These are phyloP conservation scores for Decorospora gaudefroyi DNA, from an alignment of 2,329 filamentous ascomycete species.

Conservation along the genomic window DNA sequence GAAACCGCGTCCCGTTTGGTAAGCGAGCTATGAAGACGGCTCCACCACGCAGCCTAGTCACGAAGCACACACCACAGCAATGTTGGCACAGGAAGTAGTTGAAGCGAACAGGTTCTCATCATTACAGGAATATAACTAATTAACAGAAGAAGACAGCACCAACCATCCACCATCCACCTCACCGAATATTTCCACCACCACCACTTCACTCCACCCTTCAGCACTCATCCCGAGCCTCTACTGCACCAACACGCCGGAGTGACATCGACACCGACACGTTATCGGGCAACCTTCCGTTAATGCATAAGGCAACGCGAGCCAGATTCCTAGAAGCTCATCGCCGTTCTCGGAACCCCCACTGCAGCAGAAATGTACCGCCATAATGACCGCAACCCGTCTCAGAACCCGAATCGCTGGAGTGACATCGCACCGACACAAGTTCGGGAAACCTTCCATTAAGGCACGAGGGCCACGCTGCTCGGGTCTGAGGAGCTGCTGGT, in stretches of 20 bases:
- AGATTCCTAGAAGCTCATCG: conserved; percentile 17
- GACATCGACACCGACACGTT: conserved; percentile 15
- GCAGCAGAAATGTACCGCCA: conserved; percentile 8
- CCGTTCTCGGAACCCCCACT: conserved; percentile 17
- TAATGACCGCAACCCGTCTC: conserved; percentile 5
- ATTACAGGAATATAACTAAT: neutral
- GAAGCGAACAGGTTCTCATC: neutral
- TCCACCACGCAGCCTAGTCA: too few relatives aligned
- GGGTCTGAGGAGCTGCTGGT: conserved; percentile 9
- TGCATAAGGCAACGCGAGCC: conserved; percentile 17
- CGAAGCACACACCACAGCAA: neutral
- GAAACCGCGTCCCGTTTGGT: too few relatives aligned
- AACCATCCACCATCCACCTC: neutral
- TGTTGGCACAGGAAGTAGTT: neutral
- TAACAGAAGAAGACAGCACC: too few relatives aligned
- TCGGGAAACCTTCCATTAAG: conserved; percentile 18
- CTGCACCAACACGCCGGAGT: conserved; percentile 20
- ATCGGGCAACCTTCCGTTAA: conserved; percentile 16
- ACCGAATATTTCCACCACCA: neutral
- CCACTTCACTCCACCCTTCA: neutral
- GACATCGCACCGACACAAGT: conserved; percentile 14
- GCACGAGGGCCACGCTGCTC: conserved; percentile 15
- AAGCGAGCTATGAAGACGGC: too few relatives aligned
- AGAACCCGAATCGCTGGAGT: conserved; percentile 15
- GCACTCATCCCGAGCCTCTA: conserved; percentile 19